Conservation (phyloP, 352 stramenopile species). For the Globisporangium abappressorium region DNA sequence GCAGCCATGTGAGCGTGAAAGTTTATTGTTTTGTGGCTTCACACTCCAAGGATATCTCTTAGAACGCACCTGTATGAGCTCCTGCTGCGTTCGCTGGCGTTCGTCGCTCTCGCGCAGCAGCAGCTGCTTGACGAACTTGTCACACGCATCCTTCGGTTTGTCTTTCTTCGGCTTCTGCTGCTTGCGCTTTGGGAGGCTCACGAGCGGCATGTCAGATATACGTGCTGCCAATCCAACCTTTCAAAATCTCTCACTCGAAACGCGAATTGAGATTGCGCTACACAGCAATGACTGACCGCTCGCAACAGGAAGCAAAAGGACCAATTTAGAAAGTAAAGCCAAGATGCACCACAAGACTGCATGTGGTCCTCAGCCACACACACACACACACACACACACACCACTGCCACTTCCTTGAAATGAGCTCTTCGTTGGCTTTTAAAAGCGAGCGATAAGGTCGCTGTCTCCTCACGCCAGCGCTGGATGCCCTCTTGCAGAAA, state of each 20-base stretch:
- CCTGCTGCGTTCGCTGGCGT: conserved; percentile 25
- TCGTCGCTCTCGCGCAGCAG: conserved; percentile 35
- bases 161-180: conserved; percentile 27
- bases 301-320: no score
- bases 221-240: neutral
- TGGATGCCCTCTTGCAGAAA: no score
- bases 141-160: conserved; percentile 38
- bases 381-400: no score
- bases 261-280: no score
- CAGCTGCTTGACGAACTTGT: conserved; percentile 39
- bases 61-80: conserved; percentile 41
- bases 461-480: no score
- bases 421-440: no score
- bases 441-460: no score
- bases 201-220: neutral
- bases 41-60: neutral
- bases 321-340: no score
- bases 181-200: conserved; percentile 18
- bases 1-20: neutral
- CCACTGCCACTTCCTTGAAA: no score
- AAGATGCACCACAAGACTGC: no score
- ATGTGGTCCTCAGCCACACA: no score
- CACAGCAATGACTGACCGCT: neutral
- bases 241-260: neutral
- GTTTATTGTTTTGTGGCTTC: neutral